Base-by-base conservation (phyloP, 441 rosid genomes). In the Mallotus japonicus region DNA sequence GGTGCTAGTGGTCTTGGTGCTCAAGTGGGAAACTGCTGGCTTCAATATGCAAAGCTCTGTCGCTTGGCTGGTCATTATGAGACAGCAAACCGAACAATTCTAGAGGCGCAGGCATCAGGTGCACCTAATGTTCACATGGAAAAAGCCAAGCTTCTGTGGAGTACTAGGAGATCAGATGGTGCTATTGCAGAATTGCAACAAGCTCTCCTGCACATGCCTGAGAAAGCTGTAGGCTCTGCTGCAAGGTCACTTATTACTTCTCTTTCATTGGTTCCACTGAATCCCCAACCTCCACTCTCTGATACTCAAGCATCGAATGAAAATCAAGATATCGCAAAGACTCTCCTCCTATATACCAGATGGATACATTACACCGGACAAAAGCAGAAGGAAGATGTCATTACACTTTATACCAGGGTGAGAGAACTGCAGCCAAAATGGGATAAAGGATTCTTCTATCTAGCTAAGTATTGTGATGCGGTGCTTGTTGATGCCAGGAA, bases 31-130 rank as follows among this genome's bases (percentile, higher is more conserved):
- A 86, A 84, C 80, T 93, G 92, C 81, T 96, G 99, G 99, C 92
- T 89, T 82, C 98, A 93, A 77, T 96, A 96, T 85, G 98, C 97
- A 71, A 96, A 93, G 86, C 97, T 96, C 75, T 96, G 99, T 84
- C 97, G 99, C 76, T 82, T 89, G 85, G 96, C 99, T 79, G 98
- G 97, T 83, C 99, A 93, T 78, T 96, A 89, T 85, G 98, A 89
- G 85, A 93, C 97, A 34, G 97, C 99, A 68, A 95, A 92, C 83
- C 79, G 88, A 77, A 98, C 98, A 76, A 92, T 96, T 82, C 79
- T 96, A 54, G 98, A 92, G 83, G 99, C 99, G 72, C 95, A 90
- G 84, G 91, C 90, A 81, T 90, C 96, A 37, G 98, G 96, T 80
- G 97, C 95, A 44, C 85, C 90, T 76, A 93, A 92, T 77, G 95